Evolutionary conservation across 1,284 basidiomycete species (phyloP).

Genomic region (Afroboletus lepidellus): DNA sequence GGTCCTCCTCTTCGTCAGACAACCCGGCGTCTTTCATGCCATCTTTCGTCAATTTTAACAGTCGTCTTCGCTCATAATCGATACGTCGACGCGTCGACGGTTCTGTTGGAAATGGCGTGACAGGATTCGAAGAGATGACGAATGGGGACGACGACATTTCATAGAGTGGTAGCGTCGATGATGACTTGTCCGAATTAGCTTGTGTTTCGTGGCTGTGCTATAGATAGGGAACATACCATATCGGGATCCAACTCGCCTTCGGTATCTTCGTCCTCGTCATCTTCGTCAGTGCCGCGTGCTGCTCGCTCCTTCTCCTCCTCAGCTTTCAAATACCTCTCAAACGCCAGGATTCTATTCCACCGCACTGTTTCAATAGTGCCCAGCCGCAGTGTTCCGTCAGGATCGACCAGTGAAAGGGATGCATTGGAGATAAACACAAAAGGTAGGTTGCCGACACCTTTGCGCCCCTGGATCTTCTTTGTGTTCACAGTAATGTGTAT

Average conservation of each 20-base stretch:
- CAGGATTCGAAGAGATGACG: constrained; percentile 27
- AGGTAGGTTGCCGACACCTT: constrained; percentile 57
- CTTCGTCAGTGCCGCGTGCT: constrained; percentile 14
- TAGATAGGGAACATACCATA: constrained; percentile 16
- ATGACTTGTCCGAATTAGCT: constrained; percentile 21
- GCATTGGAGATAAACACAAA: constrained; percentile 57
- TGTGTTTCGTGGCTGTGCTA: not conserved
- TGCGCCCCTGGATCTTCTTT: constrained; percentile 45
- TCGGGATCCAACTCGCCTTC: constrained; percentile 31
- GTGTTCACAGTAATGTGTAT: constrained; percentile 63
- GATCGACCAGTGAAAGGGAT: constrained; percentile 29
- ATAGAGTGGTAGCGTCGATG: constrained; percentile 30
- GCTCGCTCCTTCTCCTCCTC: constrained; percentile 29
- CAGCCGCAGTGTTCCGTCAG: constrained; percentile 22
- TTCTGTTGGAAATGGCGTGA: constrained; percentile 33
- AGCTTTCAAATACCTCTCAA: constrained; percentile 28
- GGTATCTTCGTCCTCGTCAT: constrained; percentile 24
- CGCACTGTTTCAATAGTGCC: constrained; percentile 25
- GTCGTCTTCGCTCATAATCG: constrained; percentile 31
- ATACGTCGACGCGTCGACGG: constrained; percentile 30
- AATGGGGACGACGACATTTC: constrained; percentile 29
- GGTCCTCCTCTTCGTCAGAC: constrained; percentile 27
- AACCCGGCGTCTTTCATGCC: constrained; percentile 31
- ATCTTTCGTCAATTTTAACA: constrained; percentile 29
- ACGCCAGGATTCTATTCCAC: constrained; percentile 30